Percentiles rank a stretch among this genome's conserved stretches.
Evolutionary conservation across 148 eudicot genomes (phyloP).

Genomic region (Persicaria maculosa): DNA sequence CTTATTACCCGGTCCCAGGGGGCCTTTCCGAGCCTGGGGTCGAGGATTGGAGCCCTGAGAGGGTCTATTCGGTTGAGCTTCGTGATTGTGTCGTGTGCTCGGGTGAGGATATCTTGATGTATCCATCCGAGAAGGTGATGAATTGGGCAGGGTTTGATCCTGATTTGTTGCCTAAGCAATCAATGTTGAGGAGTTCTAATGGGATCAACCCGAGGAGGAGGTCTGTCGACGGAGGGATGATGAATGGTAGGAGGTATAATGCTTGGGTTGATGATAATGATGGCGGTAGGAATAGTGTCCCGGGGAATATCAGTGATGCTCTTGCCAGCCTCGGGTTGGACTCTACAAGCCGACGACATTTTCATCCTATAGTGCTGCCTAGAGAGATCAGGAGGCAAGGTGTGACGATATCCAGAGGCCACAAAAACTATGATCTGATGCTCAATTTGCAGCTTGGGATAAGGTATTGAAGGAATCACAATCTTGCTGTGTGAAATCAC

Average conservation of each 20-base stretch:
- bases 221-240: constrained; percentile 37
- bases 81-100: not conserved
- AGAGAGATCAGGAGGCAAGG: constrained; percentile 49
- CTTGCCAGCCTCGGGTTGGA: constrained; percentile 22
- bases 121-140: constrained; percentile 10
- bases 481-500: not conserved
- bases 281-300: constrained; percentile 15
- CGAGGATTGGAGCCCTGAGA: not conserved
- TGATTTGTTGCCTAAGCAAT: not conserved
- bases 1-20: not conserved
- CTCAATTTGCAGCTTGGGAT: constrained; percentile 91
- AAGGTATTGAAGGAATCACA: constrained; percentile 36
- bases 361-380: constrained; percentile 30
- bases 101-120: constrained; percentile 2
- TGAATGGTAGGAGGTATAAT: constrained; percentile 24
- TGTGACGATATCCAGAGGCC: constrained; percentile 62
- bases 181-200: not conserved
- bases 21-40: not conserved
- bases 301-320: constrained; percentile 18
- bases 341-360: constrained; percentile 14
- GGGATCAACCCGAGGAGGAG: constrained; percentile 26
- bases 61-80: constrained; percentile 1
- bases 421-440: constrained; percentile 88
- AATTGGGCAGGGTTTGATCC: constrained; percentile 6
- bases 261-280: constrained; percentile 27